Evolutionary conservation across 805 yeast species (phyloP).

Genomic region (Ogataea pilisensis): DNA sequence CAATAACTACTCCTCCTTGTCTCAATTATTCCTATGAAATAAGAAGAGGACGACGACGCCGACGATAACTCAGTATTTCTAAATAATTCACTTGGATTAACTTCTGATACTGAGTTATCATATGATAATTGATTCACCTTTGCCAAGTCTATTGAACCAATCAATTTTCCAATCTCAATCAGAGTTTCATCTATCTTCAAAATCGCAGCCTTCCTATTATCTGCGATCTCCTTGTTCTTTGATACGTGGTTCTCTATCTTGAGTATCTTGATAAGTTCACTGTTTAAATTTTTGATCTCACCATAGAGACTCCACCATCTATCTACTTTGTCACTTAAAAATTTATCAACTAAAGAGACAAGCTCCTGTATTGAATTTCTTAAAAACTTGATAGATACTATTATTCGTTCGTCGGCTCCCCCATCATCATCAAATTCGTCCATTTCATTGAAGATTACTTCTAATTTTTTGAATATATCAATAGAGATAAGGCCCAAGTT

Average conservation of each 20-base stretch:
- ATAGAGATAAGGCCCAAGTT: conserved; percentile 10
- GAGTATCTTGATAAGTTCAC: conserved; percentile 23
- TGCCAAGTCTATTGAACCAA: conserved; percentile 11
- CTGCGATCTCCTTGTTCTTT: background rate
- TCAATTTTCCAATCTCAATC: conserved; percentile 12
- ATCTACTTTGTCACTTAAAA: conserved; percentile 33
- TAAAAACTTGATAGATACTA: conserved; percentile 14
- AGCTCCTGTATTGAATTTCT: conserved; percentile 25
- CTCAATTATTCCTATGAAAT: conserved; percentile 39
- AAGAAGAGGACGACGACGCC: conserved; percentile 8
- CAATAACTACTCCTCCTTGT: conserved; percentile 47
- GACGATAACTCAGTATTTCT: conserved; percentile 1
- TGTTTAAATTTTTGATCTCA: conserved; percentile 35
- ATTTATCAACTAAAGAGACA: conserved; percentile 26
- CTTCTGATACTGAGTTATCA: conserved; percentile 9
- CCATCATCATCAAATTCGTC: conserved; percentile 2
- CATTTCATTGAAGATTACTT: conserved; percentile 5
- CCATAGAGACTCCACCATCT: conserved; percentile 45
- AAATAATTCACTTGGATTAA: conserved; percentile 5
- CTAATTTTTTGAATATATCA: background rate
- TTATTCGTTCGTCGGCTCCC: conserved; percentile 9
- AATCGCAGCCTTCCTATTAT: background rate
- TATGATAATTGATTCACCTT: conserved; percentile 8
- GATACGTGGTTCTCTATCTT: conserved; percentile 13
- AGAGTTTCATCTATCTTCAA: conserved; percentile 8